A percentile compares a stretch with the other conserved stretches of the same genome.
These are phyloP conservation scores for Cinnamomum chago DNA, from an alignment of 164 flowering plant genomes.

Conservation along the genomic window DNA sequence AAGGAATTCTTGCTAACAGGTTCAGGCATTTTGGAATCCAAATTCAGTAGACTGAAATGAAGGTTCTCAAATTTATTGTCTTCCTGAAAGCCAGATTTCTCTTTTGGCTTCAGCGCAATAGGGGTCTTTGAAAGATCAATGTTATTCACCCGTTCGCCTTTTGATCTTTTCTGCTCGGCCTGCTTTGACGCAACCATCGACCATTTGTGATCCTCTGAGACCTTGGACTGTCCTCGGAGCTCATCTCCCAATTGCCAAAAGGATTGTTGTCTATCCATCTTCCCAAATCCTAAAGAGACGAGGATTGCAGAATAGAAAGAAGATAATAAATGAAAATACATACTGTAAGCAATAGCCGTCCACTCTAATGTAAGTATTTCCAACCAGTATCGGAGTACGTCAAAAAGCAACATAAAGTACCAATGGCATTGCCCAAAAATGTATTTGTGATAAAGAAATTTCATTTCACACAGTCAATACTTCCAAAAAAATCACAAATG, in stretches of 20 bases:
- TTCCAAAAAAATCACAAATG: too few relatives aligned
- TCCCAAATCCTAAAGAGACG: constrained; percentile 3
- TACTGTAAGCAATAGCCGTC: background rate
- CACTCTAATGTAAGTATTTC: background rate
- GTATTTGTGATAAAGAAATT: too few relatives aligned
- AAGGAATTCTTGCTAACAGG: constrained; percentile 31
- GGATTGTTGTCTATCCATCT: constrained; percentile 64
- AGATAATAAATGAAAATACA: background rate
- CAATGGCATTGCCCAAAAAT: too few relatives aligned
- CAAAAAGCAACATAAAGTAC: too few relatives aligned
- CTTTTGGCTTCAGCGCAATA: constrained; percentile 49
- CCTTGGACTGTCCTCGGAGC: constrained; percentile 80
- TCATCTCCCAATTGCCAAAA: constrained; percentile 93
- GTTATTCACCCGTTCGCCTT: constrained; percentile 79
- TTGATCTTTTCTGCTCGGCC: constrained; percentile 81
- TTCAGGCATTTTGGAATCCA: constrained; percentile 56
- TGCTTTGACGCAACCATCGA: constrained; percentile 68
- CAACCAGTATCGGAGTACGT: background rate
- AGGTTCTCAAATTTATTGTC: constrained; percentile 72
- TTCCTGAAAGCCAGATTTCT: constrained; percentile 57
- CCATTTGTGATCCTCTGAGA: constrained; percentile 85
- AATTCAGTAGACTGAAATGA: constrained; percentile 58
- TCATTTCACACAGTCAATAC: too few relatives aligned
- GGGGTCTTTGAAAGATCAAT: constrained; percentile 66
- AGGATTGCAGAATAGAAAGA: background rate